Evolutionary conservation across 2,329 filamentous ascomycete genomes (phyloP).

Genomic region (Xylogone sp.): DNA sequence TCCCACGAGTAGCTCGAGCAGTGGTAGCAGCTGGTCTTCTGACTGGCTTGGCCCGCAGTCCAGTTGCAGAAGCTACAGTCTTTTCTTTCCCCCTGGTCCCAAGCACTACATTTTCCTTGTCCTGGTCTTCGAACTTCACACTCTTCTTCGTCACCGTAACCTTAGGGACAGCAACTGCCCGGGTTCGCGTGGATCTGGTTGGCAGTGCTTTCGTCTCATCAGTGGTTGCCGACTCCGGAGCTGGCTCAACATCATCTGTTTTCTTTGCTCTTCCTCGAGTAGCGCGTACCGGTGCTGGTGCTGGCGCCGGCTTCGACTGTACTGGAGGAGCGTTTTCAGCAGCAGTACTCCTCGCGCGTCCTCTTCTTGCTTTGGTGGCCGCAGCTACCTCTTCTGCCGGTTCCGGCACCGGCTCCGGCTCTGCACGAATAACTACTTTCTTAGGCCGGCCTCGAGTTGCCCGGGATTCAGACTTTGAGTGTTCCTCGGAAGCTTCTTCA

Average conservation of each 20-base stretch:
- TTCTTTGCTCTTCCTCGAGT: slow-evolving; percentile 25
- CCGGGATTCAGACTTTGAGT: slow-evolving; percentile 31
- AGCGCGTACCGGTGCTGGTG: slow-evolving; percentile 13
- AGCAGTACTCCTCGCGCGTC: slow-evolving; percentile 39
- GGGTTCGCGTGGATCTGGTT: slow-evolving; percentile 34
- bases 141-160: slow-evolving; percentile 52
- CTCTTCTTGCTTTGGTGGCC: slow-evolving; percentile 35
- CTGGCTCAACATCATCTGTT: slow-evolving; percentile 9
- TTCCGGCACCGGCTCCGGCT: slow-evolving; percentile 21
- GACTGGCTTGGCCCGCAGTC: slow-evolving; percentile 43
- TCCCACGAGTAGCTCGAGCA: slow-evolving; percentile 23
- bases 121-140: slow-evolving; percentile 57
- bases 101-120: slow-evolving; percentile 59
- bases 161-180: slow-evolving; percentile 33
- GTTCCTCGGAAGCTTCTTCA: slow-evolving; percentile 37
- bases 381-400: slow-evolving; percentile 13
- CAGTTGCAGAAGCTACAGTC: slow-evolving; percentile 29
- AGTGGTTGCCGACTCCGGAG: slow-evolving; percentile 18
- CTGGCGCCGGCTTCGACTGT: background rate
- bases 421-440: slow-evolving; percentile 31
- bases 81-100: slow-evolving; percentile 34
- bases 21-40: slow-evolving; percentile 38
- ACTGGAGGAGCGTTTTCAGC: slow-evolving; percentile 11
- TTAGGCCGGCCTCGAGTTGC: background rate
- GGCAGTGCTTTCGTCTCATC: slow-evolving; percentile 26